phyloP scores from a whole-genome alignment of 345 rosid genomes.

The Raphanus sativus region DNA sequence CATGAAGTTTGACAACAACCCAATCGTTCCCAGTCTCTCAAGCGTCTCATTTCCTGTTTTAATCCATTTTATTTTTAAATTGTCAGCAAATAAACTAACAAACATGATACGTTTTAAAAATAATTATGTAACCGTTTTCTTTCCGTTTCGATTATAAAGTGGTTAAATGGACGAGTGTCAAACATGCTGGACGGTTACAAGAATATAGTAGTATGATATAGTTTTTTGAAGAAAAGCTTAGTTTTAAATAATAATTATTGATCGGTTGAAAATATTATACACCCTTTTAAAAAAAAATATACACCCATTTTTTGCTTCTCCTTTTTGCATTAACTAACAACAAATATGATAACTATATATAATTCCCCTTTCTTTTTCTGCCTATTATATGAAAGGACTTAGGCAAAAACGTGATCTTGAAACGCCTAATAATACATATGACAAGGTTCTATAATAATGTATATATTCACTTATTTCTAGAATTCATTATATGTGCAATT shows the following conservation, averaged over 20 bases:
- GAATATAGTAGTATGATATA: slow-evolving; percentile 2
- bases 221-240: background rate
- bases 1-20: slow-evolving; percentile 58
- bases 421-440: background rate
- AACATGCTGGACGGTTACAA: slow-evolving; percentile 18
- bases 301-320: background rate
- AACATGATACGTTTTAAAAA: background rate
- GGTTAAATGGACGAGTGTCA: slow-evolving; percentile 8
- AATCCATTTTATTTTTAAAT: background rate
- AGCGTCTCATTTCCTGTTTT: slow-evolving; percentile 66
- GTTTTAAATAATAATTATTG: background rate
- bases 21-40: slow-evolving; percentile 70
- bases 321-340: background rate
- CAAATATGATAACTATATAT: background rate
- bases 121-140: background rate
- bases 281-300: too few relatives aligned
- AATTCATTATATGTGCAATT: background rate
- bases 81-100: background rate
- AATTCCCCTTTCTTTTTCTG: background rate
- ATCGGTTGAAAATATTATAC: background rate
- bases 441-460: background rate
- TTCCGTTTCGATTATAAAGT: background rate
- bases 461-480: background rate
- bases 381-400: background rate
- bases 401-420: background rate